Base-by-base conservation (phyloP, 2,329 filamentous ascomycete species). In the Microdochium bolleyi region DNA sequence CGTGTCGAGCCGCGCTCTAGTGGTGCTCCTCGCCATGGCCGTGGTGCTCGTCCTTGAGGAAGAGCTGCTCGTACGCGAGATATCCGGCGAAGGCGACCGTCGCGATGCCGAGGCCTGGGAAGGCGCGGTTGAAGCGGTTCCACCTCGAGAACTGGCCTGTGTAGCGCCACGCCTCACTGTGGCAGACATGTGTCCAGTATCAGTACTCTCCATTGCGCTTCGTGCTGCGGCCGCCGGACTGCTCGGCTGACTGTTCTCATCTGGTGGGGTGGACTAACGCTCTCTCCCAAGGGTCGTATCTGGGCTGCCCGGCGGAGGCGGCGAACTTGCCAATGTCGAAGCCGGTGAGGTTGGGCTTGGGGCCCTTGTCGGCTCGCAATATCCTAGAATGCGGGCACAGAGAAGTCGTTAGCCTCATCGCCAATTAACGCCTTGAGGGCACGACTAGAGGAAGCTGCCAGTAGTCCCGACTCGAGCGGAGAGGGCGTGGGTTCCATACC, bases 121-220 rank as follows among this genome's bases (percentile, higher is more conserved):
- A 90, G 58, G 84, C 78, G 64, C 81, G 77, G 75, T 86, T 91
- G 78, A 96, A 94, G 62, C 94, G 87, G 75, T 96, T 95, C 75
- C 78, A 88, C 63, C 92, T 83, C 60, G 85, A 87, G 78, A 96
- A 97, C 52, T 83, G 85, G 58, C 92, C 94, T 34, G 81, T 85
- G 78, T 96, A 96, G 72, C 94, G 83, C 94, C 94, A 99, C 67
- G 88, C 82, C 77, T 99, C 94, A 67, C 94, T 99, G 69, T 24
- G 53, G 14, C 27, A 54, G 52, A 32, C 3, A 8, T 38, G 24
- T 14, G 16, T 11, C 7, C 16, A 46, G 16, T 46, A 19, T 37
- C 24, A 30, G 22, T 21, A 52, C 14, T 8, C 8, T 34, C 30
- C n/a, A n/a, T n/a, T n/a, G n/a, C n/a, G n/a, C n/a, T n/a, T n/a